phyloP scores from a whole-genome alignment of 73 alveolate species.

The Tetrahymena elliotti region DNA sequence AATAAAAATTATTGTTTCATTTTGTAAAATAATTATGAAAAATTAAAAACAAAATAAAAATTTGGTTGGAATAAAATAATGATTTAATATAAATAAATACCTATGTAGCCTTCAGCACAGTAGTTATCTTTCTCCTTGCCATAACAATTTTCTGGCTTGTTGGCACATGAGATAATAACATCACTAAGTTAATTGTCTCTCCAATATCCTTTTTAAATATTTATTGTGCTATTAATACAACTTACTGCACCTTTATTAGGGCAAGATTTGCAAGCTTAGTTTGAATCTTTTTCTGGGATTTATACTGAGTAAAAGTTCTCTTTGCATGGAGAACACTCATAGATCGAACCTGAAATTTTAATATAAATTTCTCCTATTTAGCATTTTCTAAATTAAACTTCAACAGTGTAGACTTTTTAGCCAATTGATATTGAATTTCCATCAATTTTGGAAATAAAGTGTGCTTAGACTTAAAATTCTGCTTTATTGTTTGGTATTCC shows the following conservation, averaged over 20 bases:
- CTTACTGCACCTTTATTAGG: not conserved
- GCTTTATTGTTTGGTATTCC: not conserved
- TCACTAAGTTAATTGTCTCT: not conserved
- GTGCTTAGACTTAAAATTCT: not conserved
- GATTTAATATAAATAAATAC: not conserved
- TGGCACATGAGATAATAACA: not conserved
- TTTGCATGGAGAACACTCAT: not conserved
- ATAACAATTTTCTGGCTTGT: not conserved
- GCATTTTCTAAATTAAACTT: not conserved
- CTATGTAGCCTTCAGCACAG: not conserved
- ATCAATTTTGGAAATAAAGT: not conserved
- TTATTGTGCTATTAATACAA: not conserved
- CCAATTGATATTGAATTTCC: not conserved
- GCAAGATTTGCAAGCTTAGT: not conserved
- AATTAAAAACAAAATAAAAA: not conserved
- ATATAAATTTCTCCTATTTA: not conserved
- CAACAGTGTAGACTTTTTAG: not conserved
- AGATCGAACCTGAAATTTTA: not conserved
- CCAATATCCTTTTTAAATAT: not conserved
- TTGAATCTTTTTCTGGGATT: not conserved
- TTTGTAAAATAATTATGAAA: not conserved
- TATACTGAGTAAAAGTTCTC: not conserved
- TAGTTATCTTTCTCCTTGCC: not conserved
- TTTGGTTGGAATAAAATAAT: not conserved
- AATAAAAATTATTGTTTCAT: too few species aligned